A percentile compares a stretch with the other conserved stretches of the same genome.
Conservation (phyloP, 75 land plant genomes). For the Azolla pinnata region DNA sequence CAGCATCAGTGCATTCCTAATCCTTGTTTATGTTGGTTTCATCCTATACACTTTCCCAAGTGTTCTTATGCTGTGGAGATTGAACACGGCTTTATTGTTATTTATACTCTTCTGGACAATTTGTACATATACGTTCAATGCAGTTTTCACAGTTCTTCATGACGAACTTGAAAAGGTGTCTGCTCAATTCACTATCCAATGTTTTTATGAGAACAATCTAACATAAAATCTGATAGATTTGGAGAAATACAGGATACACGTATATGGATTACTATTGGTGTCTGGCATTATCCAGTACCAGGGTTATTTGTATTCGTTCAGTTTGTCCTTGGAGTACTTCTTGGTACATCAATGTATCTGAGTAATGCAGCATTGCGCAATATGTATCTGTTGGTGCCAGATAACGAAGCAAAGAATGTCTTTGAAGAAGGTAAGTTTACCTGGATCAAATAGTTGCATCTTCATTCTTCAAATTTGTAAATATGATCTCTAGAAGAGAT, state of each 20-base stretch:
- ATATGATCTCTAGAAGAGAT: neutral
- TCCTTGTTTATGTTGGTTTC: slow-evolving; percentile 85
- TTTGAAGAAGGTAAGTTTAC: slow-evolving; percentile 42
- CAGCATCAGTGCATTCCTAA: slow-evolving; percentile 77
- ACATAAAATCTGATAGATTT: neutral
- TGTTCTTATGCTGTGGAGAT: slow-evolving; percentile 47
- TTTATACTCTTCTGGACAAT: slow-evolving; percentile 90
- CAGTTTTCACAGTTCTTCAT: slow-evolving; percentile 52
- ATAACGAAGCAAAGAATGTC: slow-evolving; percentile 21
- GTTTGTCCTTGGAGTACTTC: slow-evolving; percentile 72
- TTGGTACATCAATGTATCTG: slow-evolving; percentile 77
- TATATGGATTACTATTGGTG: slow-evolving; percentile 81
- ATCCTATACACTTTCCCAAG: slow-evolving; percentile 69
- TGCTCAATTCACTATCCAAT: neutral
- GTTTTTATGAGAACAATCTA: neutral
- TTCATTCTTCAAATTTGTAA: neutral
- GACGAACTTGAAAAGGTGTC: slow-evolving; percentile 52
- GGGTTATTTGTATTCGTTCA: slow-evolving; percentile 78
- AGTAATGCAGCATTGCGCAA: slow-evolving; percentile 61
- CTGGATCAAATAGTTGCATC: neutral
- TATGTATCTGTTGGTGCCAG: slow-evolving; percentile 33
- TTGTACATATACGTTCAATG: slow-evolving; percentile 86
- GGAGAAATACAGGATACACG: slow-evolving; percentile 50
- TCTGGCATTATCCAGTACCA: slow-evolving; percentile 94
- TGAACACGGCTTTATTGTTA: slow-evolving; percentile 73